phyloP scores from a whole-genome alignment of 352 stramenopile genomes.

The Halophytophthora batemanensis region DNA sequence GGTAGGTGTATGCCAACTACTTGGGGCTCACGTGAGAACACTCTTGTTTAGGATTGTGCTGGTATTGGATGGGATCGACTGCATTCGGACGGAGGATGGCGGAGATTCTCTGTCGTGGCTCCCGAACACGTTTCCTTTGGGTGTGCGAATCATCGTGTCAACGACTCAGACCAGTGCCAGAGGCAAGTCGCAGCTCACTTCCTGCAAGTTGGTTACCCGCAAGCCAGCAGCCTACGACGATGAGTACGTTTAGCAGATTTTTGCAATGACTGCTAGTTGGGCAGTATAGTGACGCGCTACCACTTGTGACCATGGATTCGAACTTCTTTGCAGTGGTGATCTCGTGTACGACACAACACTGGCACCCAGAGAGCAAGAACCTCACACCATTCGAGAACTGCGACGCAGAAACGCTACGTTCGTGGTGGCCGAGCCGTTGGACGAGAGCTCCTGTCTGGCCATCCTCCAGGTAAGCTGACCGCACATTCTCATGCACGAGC shows the following conservation, averaged over 20 bases:
- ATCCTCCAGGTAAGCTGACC: conserved; percentile 41
- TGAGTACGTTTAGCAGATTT: conserved; percentile 35
- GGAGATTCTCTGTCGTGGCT: conserved; percentile 84
- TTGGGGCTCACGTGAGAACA: neutral
- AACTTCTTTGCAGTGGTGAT: conserved; percentile 37
- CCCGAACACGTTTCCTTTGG: conserved; percentile 59
- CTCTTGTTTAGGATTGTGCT: conserved; percentile 56
- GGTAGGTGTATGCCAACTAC: conserved; percentile 1
- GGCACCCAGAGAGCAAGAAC: conserved; percentile 39
- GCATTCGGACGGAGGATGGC: conserved; percentile 76
- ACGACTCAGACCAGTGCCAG: conserved; percentile 36
- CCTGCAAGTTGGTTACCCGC: conserved; percentile 39
- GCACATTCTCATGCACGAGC: neutral
- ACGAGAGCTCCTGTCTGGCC: conserved; percentile 57
- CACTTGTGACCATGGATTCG: neutral
- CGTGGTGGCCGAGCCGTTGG: conserved; percentile 65
- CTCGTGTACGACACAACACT: conserved; percentile 63
- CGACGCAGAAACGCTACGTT: conserved; percentile 56
- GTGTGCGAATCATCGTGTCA: conserved; percentile 74
- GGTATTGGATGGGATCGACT: conserved; percentile 79
- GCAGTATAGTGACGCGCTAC: too few relatives aligned
- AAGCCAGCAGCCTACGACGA: conserved; percentile 59
- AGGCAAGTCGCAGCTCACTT: conserved; percentile 28
- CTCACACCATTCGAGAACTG: conserved; percentile 73
- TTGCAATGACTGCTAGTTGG: neutral